Conservation (phyloP, 1,284 basidiomycete species). For the Wallemia mellicola region DNA sequence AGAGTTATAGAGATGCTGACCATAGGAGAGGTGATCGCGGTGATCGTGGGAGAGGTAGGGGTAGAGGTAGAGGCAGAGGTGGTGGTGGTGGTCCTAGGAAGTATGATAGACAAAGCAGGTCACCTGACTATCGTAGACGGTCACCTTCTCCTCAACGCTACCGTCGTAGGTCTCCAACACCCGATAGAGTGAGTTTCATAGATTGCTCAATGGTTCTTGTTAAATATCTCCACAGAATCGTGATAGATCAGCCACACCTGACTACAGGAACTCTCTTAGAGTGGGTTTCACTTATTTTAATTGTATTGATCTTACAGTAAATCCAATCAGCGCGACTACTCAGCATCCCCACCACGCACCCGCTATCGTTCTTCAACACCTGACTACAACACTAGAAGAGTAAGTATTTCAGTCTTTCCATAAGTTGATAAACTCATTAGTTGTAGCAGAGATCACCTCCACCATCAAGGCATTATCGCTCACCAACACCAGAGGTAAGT, state of each 20-base stretch:
- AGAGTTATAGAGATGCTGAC: neutral
- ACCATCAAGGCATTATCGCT: neutral
- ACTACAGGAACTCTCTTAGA: too few relatives aligned
- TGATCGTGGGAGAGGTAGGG: neutral
- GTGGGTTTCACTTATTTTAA: too few relatives aligned
- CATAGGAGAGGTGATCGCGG: neutral
- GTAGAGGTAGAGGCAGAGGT: neutral
- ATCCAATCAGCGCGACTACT: too few relatives aligned
- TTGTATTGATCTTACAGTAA: too few relatives aligned
- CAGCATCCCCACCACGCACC: too few relatives aligned
- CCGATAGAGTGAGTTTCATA: too few relatives aligned
- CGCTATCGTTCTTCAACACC: too few relatives aligned
- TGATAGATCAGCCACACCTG: neutral
- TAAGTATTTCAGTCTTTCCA: too few relatives aligned
- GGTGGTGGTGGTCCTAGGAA: neutral
- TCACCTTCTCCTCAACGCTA: neutral
- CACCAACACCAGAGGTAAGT: neutral
- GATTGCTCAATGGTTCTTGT: too few relatives aligned
- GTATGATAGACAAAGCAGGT: neutral
- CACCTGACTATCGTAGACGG: neutral
- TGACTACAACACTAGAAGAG: too few relatives aligned
- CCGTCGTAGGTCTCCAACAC: neutral
- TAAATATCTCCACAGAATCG: neutral
- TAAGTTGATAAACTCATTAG: too few relatives aligned
- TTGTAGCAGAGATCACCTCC: neutral